Evolutionary conservation across 2,329 filamentous ascomycete species (phyloP).

Genomic region (Teratosphaeria pseudoeucalypti): DNA sequence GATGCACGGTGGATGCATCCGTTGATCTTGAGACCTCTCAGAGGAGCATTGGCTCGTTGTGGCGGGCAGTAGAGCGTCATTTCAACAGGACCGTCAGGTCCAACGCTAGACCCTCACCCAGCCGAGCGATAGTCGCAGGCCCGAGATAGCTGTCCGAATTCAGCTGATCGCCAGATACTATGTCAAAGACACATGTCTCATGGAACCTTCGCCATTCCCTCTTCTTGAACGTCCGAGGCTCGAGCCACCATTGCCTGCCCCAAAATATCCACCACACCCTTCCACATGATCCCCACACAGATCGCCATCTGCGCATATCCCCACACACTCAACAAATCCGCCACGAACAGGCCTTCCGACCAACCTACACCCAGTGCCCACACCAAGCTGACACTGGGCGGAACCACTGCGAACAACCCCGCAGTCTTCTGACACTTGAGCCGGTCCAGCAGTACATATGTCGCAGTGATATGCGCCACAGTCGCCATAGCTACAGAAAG

Average conservation of each 20-base stretch:
- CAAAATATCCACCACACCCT: neutral
- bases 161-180: neutral
- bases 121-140: neutral
- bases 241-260: neutral
- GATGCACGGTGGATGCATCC: too few species aligned
- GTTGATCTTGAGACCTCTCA: too few species aligned
- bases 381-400: neutral
- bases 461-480: neutral
- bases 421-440: neutral
- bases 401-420: neutral
- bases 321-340: neutral
- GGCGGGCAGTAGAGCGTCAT: too few species aligned
- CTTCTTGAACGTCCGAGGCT: neutral
- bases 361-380: neutral
- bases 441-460: neutral
- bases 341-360: neutral
- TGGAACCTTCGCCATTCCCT: neutral
- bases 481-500: neutral
- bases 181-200: neutral
- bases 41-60: too few species aligned
- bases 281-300: neutral
- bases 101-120: neutral
- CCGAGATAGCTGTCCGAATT: neutral
- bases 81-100: neutral
- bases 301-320: neutral